A percentile compares a stretch with the other conserved stretches of the same genome.
Conservation (phyloP, 1,139 yeast genomes). For the Hansenula sp. region DNA sequence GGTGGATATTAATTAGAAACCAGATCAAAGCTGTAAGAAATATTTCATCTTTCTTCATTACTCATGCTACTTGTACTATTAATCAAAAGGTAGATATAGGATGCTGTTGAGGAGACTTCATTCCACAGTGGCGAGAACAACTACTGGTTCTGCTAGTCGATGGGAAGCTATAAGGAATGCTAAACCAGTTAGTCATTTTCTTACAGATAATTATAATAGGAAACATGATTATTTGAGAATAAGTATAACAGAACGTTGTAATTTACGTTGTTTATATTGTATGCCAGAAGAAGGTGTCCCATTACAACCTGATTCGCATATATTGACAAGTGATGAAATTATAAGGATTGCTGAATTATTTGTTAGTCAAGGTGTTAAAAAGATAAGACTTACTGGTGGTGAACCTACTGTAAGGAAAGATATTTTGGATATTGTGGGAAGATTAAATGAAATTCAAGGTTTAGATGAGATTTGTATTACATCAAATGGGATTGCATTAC, state of each 20-base stretch:
- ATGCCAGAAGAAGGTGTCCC: slow-evolving; percentile 52
- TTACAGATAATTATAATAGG: slow-evolving; percentile 39
- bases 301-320: slow-evolving; percentile 34
- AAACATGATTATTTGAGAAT: slow-evolving; percentile 44
- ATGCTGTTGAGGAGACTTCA: not conserved
- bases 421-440: slow-evolving; percentile 35
- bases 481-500: slow-evolving; percentile 44
- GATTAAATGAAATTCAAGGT: slow-evolving; percentile 33
- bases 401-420: slow-evolving; percentile 50
- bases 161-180: slow-evolving; percentile 22
- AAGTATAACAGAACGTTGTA: slow-evolving; percentile 46
- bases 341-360: slow-evolving; percentile 35
- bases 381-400: slow-evolving; percentile 48
- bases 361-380: slow-evolving; percentile 41
- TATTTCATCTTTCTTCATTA: too few species aligned
- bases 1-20: too few species aligned
- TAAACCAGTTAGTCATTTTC: slow-evolving; percentile 34
- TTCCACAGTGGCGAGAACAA: not conserved
- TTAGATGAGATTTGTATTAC: slow-evolving; percentile 43
- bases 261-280: slow-evolving; percentile 45
- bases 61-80: too few species aligned
- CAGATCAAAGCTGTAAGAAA: too few species aligned
- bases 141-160: not conserved
- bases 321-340: slow-evolving; percentile 39
- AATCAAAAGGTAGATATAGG: not conserved